These are phyloP conservation scores for Plasmodium yoelii DNA, from an alignment of 169 alveolate genomes.

Conservation along the genomic window DNA sequence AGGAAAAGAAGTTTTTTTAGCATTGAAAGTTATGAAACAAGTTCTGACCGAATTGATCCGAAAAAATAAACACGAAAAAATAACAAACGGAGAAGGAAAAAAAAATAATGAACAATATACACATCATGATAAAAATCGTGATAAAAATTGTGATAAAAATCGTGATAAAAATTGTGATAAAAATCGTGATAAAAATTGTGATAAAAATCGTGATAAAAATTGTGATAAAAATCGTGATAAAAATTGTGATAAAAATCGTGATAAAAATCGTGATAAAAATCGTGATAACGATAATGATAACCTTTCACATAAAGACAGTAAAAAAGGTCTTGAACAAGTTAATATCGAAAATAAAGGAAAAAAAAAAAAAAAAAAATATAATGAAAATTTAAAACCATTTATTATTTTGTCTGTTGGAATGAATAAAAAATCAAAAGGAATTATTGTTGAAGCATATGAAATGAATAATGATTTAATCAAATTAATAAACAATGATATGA, in stretches of 20 bases:
- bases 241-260: too few species aligned
- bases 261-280: too few species aligned
- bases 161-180: too few species aligned
- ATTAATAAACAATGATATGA: constrained; percentile 44
- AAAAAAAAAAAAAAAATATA: constrained; percentile 44
- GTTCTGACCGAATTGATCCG: not conserved
- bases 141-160: too few species aligned
- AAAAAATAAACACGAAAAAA: not conserved
- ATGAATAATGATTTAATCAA: constrained; percentile 62
- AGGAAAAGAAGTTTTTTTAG: constrained; percentile 66
- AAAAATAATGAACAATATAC: not conserved
- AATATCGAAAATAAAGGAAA: not conserved
- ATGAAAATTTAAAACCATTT: constrained; percentile 49
- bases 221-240: too few species aligned
- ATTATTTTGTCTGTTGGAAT: constrained; percentile 70
- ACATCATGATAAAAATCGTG: too few species aligned
- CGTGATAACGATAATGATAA: too few species aligned
- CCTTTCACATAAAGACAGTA: not conserved
- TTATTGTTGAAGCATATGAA: constrained; percentile 75
- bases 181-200: too few species aligned
- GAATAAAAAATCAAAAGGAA: constrained; percentile 44
- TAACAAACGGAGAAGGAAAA: not conserved
- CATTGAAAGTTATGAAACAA: constrained; percentile 59
- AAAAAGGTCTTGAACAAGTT: not conserved
- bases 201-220: too few species aligned